Evolutionary conservation across 495 filamentous ascomycete species (phyloP), one percentile per base, ranked within the genome.

Genomic region (Podospora conica): DNA sequence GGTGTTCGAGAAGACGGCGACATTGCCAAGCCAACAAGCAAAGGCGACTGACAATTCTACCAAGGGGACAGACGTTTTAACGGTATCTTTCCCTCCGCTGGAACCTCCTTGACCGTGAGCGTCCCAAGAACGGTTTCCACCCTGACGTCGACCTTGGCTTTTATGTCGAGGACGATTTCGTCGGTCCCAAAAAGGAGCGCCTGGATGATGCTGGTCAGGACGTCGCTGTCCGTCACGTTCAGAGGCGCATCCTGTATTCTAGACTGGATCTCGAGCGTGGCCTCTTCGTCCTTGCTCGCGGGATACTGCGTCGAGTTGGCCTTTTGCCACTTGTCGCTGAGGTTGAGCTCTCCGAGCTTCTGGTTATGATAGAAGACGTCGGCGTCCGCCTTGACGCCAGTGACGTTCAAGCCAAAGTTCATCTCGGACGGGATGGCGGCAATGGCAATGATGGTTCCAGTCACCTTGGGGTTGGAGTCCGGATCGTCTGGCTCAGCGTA

Each of bases 121-220:
- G 87, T 78, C 10, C 95, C 95, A 56, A 98, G 81, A 18, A 87
- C 86, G 10, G 91, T 96, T 33, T 86, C 81, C 20, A 97, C 84
- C 68, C 89, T 84, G 61, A 92, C 90, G 74, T 96, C 92, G 63
- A 97, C 91, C 57, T 84, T 81, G n/a, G 95, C 93, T 70, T 89
- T 81, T 60, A 98, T 83, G 31, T 82, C 82, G 11, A 98, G 79
- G 24, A 83, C 71, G 28, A 97, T 79, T 10, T 80, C 65, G 59
- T 87, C 80, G 55, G 78, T 84, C 48, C 90, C 88, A 67, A 95
- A 95, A 1, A 97, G 68, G 55, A 97, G 75, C 33, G 83, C 85
- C 72, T 90, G 85, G 1, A 97, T 79, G 2, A 97, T 83, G 22
- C 91, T 85, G 20, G 84, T 82, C 71, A 98, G 87, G 9, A 96